These are phyloP conservation scores for Zanthoxylum bungeanum DNA, from an alignment of 345 rosid genomes.

Conservation along the genomic window DNA sequence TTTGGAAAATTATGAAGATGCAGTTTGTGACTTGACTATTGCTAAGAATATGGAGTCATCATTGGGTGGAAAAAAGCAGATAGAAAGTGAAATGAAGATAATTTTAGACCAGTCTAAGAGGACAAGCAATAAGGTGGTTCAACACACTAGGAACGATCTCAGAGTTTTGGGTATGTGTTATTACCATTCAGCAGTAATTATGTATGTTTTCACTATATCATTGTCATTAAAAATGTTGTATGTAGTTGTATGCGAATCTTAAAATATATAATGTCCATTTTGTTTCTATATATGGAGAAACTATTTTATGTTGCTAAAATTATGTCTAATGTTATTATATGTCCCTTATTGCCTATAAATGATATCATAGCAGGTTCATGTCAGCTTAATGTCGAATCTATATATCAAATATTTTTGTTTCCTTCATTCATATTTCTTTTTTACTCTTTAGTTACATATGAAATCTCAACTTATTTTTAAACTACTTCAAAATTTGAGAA, in stretches of 20 bases:
- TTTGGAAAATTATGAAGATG: conserved; percentile 51
- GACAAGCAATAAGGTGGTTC: conserved; percentile 14
- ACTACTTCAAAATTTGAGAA: no score
- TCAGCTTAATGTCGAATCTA: not conserved
- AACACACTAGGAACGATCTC: conserved; percentile 9
- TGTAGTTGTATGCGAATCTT: not conserved
- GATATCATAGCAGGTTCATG: not conserved
- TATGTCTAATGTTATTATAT: not conserved
- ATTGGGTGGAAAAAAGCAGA: conserved; percentile 64
- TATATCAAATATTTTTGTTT: no score
- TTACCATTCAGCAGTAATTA: not conserved
- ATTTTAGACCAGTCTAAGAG: conserved; percentile 24
- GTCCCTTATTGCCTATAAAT: not conserved
- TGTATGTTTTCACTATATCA: not conserved
- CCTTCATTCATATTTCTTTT: no score
- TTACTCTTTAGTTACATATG: not conserved
- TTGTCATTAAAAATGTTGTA: not conserved
- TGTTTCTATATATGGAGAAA: not conserved
- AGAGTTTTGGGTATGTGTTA: conserved; percentile 33
- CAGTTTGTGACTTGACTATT: conserved; percentile 49
- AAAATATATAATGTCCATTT: not conserved
- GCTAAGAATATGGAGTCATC: conserved; percentile 56
- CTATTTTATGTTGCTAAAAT: not conserved
- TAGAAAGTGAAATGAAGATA: conserved; percentile 53
- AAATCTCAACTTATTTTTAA: no score